Percentiles rank a stretch among this genome's conserved stretches.
These are phyloP conservation scores for Aspergillus fumigatus DNA, from an alignment of 2,329 filamentous ascomycete genomes.

Conservation along the genomic window DNA sequence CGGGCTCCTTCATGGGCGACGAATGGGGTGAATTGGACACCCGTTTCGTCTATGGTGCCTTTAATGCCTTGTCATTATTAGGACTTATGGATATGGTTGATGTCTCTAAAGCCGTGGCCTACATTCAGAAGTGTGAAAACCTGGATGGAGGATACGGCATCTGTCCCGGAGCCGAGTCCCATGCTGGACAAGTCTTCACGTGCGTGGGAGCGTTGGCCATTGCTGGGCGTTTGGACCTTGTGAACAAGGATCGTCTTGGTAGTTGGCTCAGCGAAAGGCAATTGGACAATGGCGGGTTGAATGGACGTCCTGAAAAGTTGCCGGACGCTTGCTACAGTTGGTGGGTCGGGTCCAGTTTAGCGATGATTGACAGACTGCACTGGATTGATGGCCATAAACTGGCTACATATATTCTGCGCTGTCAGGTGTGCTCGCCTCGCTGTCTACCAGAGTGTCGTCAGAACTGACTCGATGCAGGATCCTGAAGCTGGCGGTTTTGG, in stretches of 20 bases:
- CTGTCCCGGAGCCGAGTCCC: conserved; percentile 84
- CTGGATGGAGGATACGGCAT: conserved; percentile 93
- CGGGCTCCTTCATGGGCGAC: conserved; percentile 87
- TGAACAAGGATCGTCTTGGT: conserved; percentile 76
- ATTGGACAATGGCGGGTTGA: conserved; percentile 78
- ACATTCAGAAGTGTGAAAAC: conserved; percentile 80
- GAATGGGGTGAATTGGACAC: conserved; percentile 97
- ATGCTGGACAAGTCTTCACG: conserved; percentile 93
- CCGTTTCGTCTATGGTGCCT: conserved; percentile 82
- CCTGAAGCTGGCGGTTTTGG: conserved; percentile 77
- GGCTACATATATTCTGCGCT: conserved; percentile 74
- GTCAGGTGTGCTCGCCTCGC: conserved; percentile 54
- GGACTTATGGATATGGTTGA: conserved; percentile 69
- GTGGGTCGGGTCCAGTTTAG: conserved; percentile 93
- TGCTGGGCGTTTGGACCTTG: conserved; percentile 72
- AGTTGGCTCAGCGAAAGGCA: conserved; percentile 93
- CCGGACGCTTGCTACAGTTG: conserved; percentile 99
- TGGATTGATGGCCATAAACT: conserved; percentile 89
- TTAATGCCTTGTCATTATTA: conserved; percentile 85
- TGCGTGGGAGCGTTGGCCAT: conserved; percentile 86
- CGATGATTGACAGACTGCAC: conserved; percentile 80
- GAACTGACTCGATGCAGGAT: conserved; percentile 50
- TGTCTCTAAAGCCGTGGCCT: conserved; percentile 70
- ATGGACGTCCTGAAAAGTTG: conserved; percentile 89
- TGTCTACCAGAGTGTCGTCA: neutral